Conservation (phyloP, 2,329 filamentous ascomycete species). For the Colletotrichum tropicale region DNA sequence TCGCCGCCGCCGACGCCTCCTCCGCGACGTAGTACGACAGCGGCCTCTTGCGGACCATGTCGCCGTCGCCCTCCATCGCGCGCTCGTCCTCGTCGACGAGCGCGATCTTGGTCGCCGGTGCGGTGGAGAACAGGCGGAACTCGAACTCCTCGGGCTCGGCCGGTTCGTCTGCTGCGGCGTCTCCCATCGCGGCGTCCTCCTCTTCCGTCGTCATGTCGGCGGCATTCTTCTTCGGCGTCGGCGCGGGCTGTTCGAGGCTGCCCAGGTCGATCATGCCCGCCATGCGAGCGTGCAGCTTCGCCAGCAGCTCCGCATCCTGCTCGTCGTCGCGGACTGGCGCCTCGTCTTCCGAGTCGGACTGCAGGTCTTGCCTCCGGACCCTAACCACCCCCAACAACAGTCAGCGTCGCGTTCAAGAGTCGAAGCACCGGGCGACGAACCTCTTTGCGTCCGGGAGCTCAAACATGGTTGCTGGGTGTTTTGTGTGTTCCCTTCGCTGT, state of each 20-base stretch:
- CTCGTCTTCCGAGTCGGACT: slow-evolving; percentile 34
- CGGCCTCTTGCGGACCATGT: slow-evolving; percentile 42
- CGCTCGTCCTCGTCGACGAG: slow-evolving; percentile 48
- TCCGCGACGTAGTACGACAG: slow-evolving; percentile 53
- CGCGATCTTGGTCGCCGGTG: slow-evolving; percentile 53
- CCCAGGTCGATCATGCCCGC: slow-evolving; percentile 49
- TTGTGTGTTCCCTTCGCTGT: background rate
- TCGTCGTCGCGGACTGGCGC: slow-evolving; percentile 31
- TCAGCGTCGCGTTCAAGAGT: background rate
- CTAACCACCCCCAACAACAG: background rate
- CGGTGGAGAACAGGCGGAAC: slow-evolving; percentile 62
- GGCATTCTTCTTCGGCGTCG: slow-evolving; percentile 6
- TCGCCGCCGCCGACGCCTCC: slow-evolving; percentile 38
- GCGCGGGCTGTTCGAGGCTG: slow-evolving; percentile 21
- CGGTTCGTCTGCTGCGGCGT: background rate
- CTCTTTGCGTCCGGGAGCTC: slow-evolving; percentile 57
- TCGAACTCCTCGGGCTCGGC: slow-evolving; percentile 49
- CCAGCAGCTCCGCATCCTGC: slow-evolving; percentile 43
- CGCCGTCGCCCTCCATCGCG: slow-evolving; percentile 36
- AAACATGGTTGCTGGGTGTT: slow-evolving; percentile 44
- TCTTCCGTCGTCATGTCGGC: background rate
- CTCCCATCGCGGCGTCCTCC: slow-evolving; percentile 22
- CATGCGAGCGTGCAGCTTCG: slow-evolving; percentile 52
- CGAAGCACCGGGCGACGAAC: slow-evolving; percentile 33
- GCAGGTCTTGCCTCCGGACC: slow-evolving; percentile 60